A percentile compares a stretch with the other conserved stretches of the same genome.
Conservation (phyloP, 805 yeast genomes). For the Pichia thaimueangensis region DNA sequence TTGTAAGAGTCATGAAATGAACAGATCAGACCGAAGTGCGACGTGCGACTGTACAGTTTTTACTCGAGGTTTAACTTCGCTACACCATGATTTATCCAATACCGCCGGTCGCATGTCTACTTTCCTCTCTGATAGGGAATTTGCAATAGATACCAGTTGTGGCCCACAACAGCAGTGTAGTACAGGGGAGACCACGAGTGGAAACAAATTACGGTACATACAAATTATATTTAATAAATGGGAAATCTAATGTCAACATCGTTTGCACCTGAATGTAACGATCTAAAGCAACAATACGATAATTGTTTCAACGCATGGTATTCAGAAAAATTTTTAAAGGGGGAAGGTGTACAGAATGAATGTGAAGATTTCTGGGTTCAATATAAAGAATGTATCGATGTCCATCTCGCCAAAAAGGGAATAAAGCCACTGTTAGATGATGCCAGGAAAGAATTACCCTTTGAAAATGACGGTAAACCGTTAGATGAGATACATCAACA, state of each 20-base stretch:
- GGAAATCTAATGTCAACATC: conserved; percentile 77
- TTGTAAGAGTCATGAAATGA: too few relatives aligned
- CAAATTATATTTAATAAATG: too few relatives aligned
- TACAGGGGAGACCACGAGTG: too few relatives aligned
- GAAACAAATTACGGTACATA: too few relatives aligned
- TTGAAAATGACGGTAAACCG: conserved; percentile 58
- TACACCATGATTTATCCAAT: too few relatives aligned
- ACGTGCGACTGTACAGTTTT: too few relatives aligned
- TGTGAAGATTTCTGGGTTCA: conserved; percentile 86
- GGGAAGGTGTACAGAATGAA: conserved; percentile 65
- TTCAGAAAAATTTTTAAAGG: conserved; percentile 72
- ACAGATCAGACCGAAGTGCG: too few relatives aligned
- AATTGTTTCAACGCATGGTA: conserved; percentile 95
- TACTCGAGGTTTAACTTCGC: too few relatives aligned
- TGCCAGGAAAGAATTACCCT: conserved; percentile 86
- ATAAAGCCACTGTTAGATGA: conserved; percentile 80
- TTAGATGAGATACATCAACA: neutral
- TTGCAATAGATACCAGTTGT: too few relatives aligned
- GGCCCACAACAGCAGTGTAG: too few relatives aligned
- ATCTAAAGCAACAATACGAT: conserved; percentile 78
- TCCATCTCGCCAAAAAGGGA: conserved; percentile 61
- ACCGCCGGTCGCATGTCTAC: too few relatives aligned
- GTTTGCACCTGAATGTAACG: conserved; percentile 96
- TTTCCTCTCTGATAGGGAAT: too few relatives aligned
- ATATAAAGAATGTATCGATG: conserved; percentile 83